These are phyloP conservation scores for Lophium mytilinum DNA, from an alignment of 495 filamentous ascomycete species.

Conservation along the genomic window DNA sequence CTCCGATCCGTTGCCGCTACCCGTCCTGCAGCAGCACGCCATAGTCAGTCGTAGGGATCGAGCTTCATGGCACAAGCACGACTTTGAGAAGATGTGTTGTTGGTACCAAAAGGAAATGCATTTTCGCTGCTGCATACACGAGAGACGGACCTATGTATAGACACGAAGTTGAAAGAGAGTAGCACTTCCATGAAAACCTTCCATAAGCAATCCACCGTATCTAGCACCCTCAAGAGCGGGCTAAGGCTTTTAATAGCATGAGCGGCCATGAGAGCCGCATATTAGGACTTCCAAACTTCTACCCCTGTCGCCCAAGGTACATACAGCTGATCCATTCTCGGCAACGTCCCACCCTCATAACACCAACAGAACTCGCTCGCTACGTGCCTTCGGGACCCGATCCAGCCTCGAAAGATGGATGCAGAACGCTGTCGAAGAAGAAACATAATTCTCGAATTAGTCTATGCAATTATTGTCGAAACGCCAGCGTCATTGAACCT, in stretches of 20 bases:
- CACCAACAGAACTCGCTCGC: background rate
- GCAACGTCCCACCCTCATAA: constrained; percentile 6
- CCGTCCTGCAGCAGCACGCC: no score
- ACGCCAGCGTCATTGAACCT: constrained; percentile 22
- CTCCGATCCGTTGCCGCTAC: no score
- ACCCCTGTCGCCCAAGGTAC: constrained; percentile 21
- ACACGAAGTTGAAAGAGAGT: constrained; percentile 22
- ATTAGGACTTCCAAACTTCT: constrained; percentile 20
- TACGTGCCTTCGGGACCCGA: no score
- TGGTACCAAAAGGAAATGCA: constrained; percentile 13
- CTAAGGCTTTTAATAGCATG: constrained; percentile 8
- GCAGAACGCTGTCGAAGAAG: constrained; percentile 18
- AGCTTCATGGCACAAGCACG: background rate
- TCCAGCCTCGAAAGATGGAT: constrained; percentile 10
- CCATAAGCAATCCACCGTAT: constrained; percentile 6
- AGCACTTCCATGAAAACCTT: constrained; percentile 7
- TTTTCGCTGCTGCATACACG: constrained; percentile 23
- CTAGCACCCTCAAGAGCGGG: constrained; percentile 1
- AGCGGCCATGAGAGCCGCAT: constrained; percentile 8
- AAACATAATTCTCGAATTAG: constrained; percentile 26
- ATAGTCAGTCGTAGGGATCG: background rate
- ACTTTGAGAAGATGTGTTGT: background rate
- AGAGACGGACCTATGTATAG: constrained; percentile 18
- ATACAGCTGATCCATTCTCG: constrained; percentile 22
- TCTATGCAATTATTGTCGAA: constrained; percentile 26